Evolutionary conservation across 305 asterid genomes (phyloP).

Genomic region (Caryopteris hybrid): DNA sequence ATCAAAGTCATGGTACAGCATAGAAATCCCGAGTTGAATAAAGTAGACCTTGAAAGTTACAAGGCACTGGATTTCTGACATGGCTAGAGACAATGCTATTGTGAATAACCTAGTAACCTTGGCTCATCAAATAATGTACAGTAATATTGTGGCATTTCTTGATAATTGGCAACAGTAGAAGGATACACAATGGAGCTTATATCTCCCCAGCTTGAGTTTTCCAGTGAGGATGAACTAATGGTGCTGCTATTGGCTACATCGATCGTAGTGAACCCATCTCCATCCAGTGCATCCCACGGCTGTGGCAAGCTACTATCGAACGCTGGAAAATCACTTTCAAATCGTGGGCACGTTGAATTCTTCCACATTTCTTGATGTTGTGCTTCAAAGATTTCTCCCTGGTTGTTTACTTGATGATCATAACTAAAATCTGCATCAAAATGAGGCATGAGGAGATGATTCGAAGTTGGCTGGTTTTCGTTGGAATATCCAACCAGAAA

Average conservation of each 20-base stretch:
- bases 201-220: constrained; percentile 39
- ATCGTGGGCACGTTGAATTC: not conserved
- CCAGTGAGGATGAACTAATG: constrained; percentile 1
- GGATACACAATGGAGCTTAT: constrained; percentile 21
- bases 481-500: not conserved
- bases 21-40: not conserved
- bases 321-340: constrained; percentile 5
- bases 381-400: not conserved
- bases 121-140: constrained; percentile 27
- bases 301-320: constrained; percentile 17
- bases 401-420: not conserved
- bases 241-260: constrained; percentile 26
- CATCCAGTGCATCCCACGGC: constrained; percentile 19
- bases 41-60: too few species aligned
- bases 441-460: not conserved
- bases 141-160: constrained; percentile 16
- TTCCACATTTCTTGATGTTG: constrained; percentile 5
- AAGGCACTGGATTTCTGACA: too few species aligned
- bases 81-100: constrained; percentile 16
- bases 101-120: constrained; percentile 29
- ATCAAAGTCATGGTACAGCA: not conserved
- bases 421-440: not conserved
- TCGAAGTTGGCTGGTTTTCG: not conserved
- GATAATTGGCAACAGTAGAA: constrained; percentile 20
- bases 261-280: not conserved